Evolutionary conservation across 805 yeast genomes (phyloP).

Genomic region (Blastobotrys peoriensis): DNA sequence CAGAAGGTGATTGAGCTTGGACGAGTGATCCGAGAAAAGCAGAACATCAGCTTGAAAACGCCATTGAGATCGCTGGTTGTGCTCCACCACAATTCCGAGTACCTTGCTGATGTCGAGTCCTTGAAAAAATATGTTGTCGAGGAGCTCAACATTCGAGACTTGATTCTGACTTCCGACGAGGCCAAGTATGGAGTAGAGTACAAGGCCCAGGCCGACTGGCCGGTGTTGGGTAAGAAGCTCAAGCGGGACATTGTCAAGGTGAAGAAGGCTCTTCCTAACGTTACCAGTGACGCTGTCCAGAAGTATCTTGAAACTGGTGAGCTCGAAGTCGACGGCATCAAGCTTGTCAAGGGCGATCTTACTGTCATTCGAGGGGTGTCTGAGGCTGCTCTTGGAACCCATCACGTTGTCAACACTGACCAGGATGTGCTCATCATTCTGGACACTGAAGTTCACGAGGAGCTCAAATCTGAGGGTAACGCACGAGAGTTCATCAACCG

Average conservation of each 20-base stretch:
- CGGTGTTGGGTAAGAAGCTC: slow-evolving; percentile 93
- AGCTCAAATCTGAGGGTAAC: slow-evolving; percentile 85
- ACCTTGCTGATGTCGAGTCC: slow-evolving; percentile 70
- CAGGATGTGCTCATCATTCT: slow-evolving; percentile 84
- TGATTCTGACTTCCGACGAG: slow-evolving; percentile 86
- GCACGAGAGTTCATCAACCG: slow-evolving; percentile 97
- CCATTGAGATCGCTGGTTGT: slow-evolving; percentile 87
- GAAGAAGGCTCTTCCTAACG: slow-evolving; percentile 82
- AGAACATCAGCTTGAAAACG: slow-evolving; percentile 85
- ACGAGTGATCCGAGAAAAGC: slow-evolving; percentile 94
- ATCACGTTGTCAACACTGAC: slow-evolving; percentile 82
- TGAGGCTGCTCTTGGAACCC: slow-evolving; percentile 48
- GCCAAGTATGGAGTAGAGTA: slow-evolving; percentile 86
- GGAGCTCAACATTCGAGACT: slow-evolving; percentile 87
- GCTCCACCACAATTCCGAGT: slow-evolving; percentile 69
- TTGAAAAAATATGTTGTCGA: slow-evolving; percentile 76
- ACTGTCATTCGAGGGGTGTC: slow-evolving; percentile 87
- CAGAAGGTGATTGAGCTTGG: slow-evolving; percentile 95
- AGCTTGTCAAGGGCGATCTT: slow-evolving; percentile 79
- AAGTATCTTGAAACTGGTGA: slow-evolving; percentile 64
- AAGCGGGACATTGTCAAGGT: slow-evolving; percentile 91
- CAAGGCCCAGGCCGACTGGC: slow-evolving; percentile 98
- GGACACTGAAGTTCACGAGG: slow-evolving; percentile 83
- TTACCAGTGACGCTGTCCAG: slow-evolving; percentile 80
- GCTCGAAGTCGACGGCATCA: slow-evolving; percentile 83